A percentile compares a stretch with the other conserved stretches of the same genome.
Conservation (phyloP, 2,329 filamentous ascomycete genomes). For the Aspergillus intermedius region DNA sequence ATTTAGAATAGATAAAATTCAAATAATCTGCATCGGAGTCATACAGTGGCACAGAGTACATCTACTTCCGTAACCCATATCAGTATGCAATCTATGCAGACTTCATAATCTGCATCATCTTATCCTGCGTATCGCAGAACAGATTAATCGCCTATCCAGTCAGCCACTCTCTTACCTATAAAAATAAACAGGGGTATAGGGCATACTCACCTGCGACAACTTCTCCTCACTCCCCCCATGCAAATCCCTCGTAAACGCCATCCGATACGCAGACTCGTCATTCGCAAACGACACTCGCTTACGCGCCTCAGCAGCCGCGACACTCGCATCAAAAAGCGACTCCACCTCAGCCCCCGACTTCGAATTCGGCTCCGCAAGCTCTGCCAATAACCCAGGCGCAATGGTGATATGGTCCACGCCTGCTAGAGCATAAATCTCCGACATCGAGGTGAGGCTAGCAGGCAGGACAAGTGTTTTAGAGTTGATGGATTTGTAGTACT, state of each 20-base stretch:
- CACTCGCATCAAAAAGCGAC: conserved; percentile 22
- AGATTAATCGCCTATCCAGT: conserved; percentile 11
- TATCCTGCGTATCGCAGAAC: conserved; percentile 15
- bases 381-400: conserved; percentile 46
- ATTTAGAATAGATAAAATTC: too few species aligned
- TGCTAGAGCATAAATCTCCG: conserved; percentile 54
- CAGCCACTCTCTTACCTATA: background rate
- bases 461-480: conserved; percentile 48
- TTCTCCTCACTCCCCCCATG: conserved; percentile 42
- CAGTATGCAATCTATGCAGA: background rate
- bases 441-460: conserved; percentile 51
- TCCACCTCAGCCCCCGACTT: conserved; percentile 19
- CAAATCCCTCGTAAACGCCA: conserved; percentile 45
- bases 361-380: conserved; percentile 39
- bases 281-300: conserved; percentile 23
- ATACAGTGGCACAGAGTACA: too few species aligned
- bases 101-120: conserved; percentile 1
- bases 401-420: conserved; percentile 56
- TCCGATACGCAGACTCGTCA: conserved; percentile 45
- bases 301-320: conserved; percentile 1
- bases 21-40: too few species aligned
- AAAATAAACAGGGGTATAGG: background rate
- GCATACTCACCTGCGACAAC: conserved; percentile 34
- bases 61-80: too few species aligned
- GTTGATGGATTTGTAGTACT: conserved; percentile 43